Base-by-base conservation (phyloP, 75 land plant species). In the Picea sitchensis region DNA sequence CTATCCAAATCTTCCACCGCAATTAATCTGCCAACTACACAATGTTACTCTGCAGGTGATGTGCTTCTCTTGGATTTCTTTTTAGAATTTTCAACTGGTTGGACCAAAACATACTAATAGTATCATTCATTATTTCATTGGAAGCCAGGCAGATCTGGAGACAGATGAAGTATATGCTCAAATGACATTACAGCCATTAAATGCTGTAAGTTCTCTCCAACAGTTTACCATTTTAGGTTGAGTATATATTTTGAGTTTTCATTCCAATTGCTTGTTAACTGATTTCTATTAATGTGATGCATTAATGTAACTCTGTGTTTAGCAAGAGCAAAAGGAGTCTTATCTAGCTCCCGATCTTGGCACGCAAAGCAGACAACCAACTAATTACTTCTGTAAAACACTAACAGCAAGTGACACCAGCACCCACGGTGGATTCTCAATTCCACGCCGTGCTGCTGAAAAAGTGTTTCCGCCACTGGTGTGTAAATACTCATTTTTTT, bases 391-490 rank as follows among this genome's bases (percentile, higher is more conserved):
- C 78, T 91, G 93, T 73, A 91, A 91, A 83, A 91, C 91, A 47
- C 72, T 91, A 68, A 91, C 93, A 60, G 91, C 93, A 20, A 88
- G 90, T 79, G 92, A 91, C 79, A 91, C 93, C 76, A 92, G 94
- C 59, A 92, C 94, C 5, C 94, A 92, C 81, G 93, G 94, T 47
- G 94, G 94, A 23, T 92, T 92, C 61, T 92, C 93, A 65, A 86
- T 92, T 76, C 94, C 94, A 76, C 94, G 94, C 58, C 89, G 94
- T n/a, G 94, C 93, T 38, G 94, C 94, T 61, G 94, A 92, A 80
- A 84, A 87, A 79, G 86, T 84, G 69, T 90, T 90, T 26, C 93
- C 92, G 61, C 90, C 86, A 11, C 77, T 90, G 72, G 92, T 87
- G 61, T 15, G 84, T 51, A 26, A 26, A 63, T 36, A 23, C 17